These are phyloP conservation scores for Proliferodiscus dingleyae DNA, from an alignment of 2,329 filamentous ascomycete genomes.

Conservation along the genomic window DNA sequence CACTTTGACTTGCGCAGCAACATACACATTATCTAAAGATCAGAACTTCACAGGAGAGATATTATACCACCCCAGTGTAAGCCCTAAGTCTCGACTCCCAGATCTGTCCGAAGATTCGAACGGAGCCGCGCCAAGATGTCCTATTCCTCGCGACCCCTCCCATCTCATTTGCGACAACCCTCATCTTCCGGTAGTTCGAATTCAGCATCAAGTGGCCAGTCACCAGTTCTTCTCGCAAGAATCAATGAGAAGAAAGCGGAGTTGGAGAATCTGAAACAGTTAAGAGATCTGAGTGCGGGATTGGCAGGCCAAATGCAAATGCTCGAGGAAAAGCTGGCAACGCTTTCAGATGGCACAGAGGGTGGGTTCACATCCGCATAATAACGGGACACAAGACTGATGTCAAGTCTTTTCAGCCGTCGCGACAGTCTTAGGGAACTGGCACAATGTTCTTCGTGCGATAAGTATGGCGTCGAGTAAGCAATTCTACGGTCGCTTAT, in stretches of 20 bases:
- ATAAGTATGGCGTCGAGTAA: conserved; percentile 83
- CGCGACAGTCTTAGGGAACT: conserved; percentile 78
- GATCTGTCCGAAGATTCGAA: too few species aligned
- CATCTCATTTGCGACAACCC: conserved; percentile 63
- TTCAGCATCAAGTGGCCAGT: conserved; percentile 52
- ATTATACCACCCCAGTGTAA: too few species aligned
- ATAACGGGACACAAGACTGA: neutral
- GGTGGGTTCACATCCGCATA: conserved; percentile 34
- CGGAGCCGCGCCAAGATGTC: conserved; percentile 41
- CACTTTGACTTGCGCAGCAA: too few species aligned
- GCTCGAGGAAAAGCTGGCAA: conserved; percentile 69
- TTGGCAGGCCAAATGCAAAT: conserved; percentile 79
- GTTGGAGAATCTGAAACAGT: conserved; percentile 70
- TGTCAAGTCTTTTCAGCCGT: conserved; percentile 51
- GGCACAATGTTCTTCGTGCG: conserved; percentile 79
- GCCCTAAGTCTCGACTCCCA: too few species aligned
- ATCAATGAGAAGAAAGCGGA: conserved; percentile 85
- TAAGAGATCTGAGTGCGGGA: conserved; percentile 73
- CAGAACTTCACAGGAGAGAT: too few species aligned
- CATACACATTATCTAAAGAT: too few species aligned
- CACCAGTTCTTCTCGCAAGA: conserved; percentile 65
- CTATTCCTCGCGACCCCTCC: conserved; percentile 51
- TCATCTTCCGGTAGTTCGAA: conserved; percentile 44
- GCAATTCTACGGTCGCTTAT: conserved; percentile 28
- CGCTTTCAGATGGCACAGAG: conserved; percentile 77